Base-by-base conservation (phyloP, 1,284 basidiomycete species). In the Ganoderma sp. region DNA sequence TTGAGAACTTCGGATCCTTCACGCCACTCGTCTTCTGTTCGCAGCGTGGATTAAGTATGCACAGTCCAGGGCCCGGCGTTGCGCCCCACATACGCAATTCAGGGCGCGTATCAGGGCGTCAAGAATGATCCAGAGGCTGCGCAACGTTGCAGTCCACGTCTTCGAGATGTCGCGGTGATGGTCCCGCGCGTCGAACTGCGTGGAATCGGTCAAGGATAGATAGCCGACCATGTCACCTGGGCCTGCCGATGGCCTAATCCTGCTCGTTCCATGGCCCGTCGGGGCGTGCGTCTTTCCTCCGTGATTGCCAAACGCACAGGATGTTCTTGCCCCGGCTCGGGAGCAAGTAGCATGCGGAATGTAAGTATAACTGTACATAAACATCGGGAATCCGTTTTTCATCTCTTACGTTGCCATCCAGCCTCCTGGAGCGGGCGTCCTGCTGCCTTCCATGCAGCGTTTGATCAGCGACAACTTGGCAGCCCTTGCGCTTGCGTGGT, bases 161-260 rank as follows among this genome's bases (percentile, higher is more conserved):
- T 42, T 60, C 37, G 37, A 42, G 22, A 41, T 52, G 48, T 52
- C 22, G 48, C 22, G 48, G 22, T 52, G 48, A 52, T 52, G 48
- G 48, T 25, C 48, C 48, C 48, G 56, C 32, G 37, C 32, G 37
- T 58, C 34, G 48, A 54, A 17, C 54, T 61, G 61, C 32, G 56
- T 58, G 9, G 22, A 32, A 17, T 59, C 63, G 61, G 62, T 28
- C 34, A 50, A 43, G 48, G 50, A 34, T 65, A 67, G 64, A 52
- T 69, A 67, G 63, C 67, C 70, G 70, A 65, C 61, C 52, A 61
- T 65, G 22, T 37, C 62, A 37, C 28, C 45, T 19, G 32, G 37
- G 19, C 42, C 48, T 61, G 22, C 48, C 45, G 56, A 66, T 68
- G 65, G 67, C 41, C 34, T 37, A 9, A 37, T 28, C 25, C 25